These are phyloP conservation scores for Botryotinia globosa DNA, from an alignment of 2,329 filamentous ascomycete species.

Conservation along the genomic window DNA sequence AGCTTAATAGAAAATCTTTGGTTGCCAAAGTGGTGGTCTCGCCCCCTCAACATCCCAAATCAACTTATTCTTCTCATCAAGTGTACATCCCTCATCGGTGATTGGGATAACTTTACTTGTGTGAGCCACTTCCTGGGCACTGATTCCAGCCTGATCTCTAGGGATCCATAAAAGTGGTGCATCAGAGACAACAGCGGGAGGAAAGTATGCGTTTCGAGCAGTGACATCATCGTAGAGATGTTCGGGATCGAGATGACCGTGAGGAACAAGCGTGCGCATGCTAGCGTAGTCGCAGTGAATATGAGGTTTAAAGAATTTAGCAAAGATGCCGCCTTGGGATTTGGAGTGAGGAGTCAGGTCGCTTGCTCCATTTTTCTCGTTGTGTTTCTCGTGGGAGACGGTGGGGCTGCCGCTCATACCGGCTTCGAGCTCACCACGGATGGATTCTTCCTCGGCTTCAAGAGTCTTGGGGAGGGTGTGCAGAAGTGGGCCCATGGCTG, in stretches of 20 bases:
- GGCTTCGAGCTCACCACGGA: constrained; percentile 28
- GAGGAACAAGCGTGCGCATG: constrained; percentile 67
- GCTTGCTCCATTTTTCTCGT: constrained; percentile 9
- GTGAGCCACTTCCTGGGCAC: constrained; percentile 72
- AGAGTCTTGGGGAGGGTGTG: constrained; percentile 77
- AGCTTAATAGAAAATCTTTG: constrained; percentile 44
- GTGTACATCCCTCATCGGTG: constrained; percentile 70
- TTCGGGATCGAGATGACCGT: constrained; percentile 44
- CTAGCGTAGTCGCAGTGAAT: constrained; percentile 69
- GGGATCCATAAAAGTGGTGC: constrained; percentile 82
- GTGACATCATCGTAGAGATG: constrained; percentile 60
- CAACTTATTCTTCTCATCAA: constrained; percentile 69
- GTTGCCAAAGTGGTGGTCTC: constrained; percentile 56
- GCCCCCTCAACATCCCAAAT: constrained; percentile 55
- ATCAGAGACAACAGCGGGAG: constrained; percentile 63
- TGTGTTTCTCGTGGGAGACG: constrained; percentile 31
- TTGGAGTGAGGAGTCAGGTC: constrained; percentile 41
- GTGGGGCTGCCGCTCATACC: constrained; percentile 21
- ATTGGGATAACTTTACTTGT: constrained; percentile 71
- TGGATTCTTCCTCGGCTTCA: constrained; percentile 53
- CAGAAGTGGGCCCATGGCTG: constrained; percentile 72
- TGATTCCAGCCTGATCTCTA: constrained; percentile 69
- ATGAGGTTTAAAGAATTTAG: constrained; percentile 75
- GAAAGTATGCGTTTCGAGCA: constrained; percentile 68
- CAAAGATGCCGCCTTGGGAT: constrained; percentile 54